Percentiles rank a stretch among this genome's conserved stretches.
Evolutionary conservation across 2,329 filamentous ascomycete genomes (phyloP).

Genomic region (Beauveria medogensis): DNA sequence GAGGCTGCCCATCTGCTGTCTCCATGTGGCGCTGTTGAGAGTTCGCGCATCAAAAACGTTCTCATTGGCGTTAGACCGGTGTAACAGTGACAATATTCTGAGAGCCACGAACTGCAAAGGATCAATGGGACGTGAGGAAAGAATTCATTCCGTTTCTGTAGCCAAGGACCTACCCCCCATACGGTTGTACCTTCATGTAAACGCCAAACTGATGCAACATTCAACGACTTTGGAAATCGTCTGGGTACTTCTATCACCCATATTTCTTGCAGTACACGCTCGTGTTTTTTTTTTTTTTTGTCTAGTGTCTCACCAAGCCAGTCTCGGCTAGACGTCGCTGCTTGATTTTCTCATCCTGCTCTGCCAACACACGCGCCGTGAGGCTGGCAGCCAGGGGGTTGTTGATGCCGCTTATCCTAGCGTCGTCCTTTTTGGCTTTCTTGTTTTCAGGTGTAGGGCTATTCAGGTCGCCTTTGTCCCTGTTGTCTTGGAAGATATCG

Average conservation of each 20-base stretch:
- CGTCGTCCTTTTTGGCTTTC: conserved; percentile 22
- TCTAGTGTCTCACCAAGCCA: conserved; percentile 5
- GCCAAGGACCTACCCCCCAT: too few species aligned
- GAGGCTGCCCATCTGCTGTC: conserved; percentile 14
- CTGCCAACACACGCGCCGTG: conserved; percentile 77
- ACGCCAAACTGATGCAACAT: neutral
- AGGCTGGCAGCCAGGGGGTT: conserved; percentile 79
- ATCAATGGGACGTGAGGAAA: conserved; percentile 22
- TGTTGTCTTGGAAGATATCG: conserved; percentile 17
- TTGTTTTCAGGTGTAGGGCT: conserved; percentile 43
- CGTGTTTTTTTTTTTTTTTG: too few species aligned
- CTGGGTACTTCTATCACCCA: neutral
- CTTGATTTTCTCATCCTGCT: conserved; percentile 78
- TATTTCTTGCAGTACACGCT: neutral
- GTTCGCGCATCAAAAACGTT: conserved; percentile 22
- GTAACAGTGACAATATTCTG: conserved; percentile 24
- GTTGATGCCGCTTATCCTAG: conserved; percentile 61
- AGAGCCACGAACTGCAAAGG: conserved; percentile 17
- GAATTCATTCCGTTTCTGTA: conserved; percentile 18
- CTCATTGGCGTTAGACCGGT: conserved; percentile 20
- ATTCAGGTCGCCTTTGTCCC: conserved; percentile 13
- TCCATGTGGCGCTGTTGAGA: conserved; percentile 22
- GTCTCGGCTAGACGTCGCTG: conserved; percentile 54
- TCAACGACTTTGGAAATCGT: too few species aligned
- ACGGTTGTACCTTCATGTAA: neutral